Conservation (phyloP, 306 rosid species). For the Corylus heterophylla region DNA sequence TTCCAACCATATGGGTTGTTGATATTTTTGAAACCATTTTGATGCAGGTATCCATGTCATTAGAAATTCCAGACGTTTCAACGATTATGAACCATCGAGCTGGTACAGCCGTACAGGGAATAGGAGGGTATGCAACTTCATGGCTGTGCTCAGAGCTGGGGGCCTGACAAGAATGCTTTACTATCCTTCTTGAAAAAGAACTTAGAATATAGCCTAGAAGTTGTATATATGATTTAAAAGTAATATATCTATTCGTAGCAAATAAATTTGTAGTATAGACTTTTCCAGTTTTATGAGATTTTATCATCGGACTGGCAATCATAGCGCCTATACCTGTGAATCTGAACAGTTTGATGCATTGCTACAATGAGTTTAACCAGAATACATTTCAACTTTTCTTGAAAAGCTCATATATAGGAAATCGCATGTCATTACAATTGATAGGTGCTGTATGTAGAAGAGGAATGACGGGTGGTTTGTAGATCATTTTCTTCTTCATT, state of each 20-base stretch:
- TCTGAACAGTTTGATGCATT: not conserved
- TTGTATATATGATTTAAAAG: not conserved
- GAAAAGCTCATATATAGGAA: not conserved
- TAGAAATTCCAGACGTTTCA: not conserved
- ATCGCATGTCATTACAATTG: no score
- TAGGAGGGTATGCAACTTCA: not conserved
- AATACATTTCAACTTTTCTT: not conserved
- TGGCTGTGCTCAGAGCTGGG: not conserved
- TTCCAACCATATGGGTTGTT: not conserved
- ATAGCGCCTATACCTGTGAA: not conserved
- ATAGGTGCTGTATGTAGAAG: no score
- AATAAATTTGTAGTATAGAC: not conserved
- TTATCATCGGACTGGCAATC: not conserved
- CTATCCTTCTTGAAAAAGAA: not conserved
- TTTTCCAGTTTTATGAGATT: not conserved
- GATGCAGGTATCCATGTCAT: constrained; percentile 22
- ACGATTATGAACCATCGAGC: not conserved
- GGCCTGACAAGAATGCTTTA: not conserved
- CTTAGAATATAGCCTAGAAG: not conserved
- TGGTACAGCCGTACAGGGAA: not conserved
- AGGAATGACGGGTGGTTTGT: no score
- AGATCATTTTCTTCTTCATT: no score
- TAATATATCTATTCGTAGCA: not conserved
- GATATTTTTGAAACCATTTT: not conserved
- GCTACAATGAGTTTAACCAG: not conserved